These are phyloP conservation scores for Conticribra weissflogii DNA, from an alignment of 108 stramenopile genomes.

Conservation along the genomic window DNA sequence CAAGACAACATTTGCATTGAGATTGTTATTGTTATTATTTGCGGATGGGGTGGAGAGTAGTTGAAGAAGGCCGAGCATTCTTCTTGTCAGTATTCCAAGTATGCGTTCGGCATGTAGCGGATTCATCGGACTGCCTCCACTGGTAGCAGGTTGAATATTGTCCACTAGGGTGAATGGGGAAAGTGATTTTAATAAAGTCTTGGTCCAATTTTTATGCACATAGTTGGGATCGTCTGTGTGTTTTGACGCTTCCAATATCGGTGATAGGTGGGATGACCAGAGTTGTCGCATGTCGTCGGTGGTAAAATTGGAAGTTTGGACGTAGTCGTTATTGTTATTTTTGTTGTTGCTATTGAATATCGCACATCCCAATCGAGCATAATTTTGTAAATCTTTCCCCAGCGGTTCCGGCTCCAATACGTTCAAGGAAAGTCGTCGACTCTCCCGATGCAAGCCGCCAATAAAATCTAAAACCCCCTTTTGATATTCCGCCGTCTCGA, in stretches of 20 bases:
- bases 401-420: conserved; percentile 24
- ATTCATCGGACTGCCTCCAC: conserved; percentile 3
- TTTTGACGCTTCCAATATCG: conserved; percentile 47
- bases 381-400: conserved; percentile 40
- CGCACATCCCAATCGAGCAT: conserved; percentile 35
- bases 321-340: conserved; percentile 8
- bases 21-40: background rate
- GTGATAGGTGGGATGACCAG: conserved; percentile 41
- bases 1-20: background rate
- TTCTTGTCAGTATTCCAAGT: conserved; percentile 31
- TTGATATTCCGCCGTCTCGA: conserved; percentile 11
- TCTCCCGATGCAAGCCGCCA: conserved; percentile 20
- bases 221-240: conserved; percentile 33
- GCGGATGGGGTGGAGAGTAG: too few relatives aligned
- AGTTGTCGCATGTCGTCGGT: conserved; percentile 35
- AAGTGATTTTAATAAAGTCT: conserved; percentile 29
- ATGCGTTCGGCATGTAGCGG: conserved; percentile 33
- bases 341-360: conserved; percentile 29
- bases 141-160: conserved; percentile 10
- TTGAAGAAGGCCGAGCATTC: conserved; percentile 39
- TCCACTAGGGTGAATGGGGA: conserved; percentile 35
- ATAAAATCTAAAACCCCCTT: conserved; percentile 25
- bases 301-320: conserved; percentile 3
- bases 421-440: conserved; percentile 16
- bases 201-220: conserved; percentile 36